Evolutionary conservation across 169 alveolate species (phyloP), one percentile per base, ranked within the genome.

Genomic region (Eimeria acervulina): DNA sequence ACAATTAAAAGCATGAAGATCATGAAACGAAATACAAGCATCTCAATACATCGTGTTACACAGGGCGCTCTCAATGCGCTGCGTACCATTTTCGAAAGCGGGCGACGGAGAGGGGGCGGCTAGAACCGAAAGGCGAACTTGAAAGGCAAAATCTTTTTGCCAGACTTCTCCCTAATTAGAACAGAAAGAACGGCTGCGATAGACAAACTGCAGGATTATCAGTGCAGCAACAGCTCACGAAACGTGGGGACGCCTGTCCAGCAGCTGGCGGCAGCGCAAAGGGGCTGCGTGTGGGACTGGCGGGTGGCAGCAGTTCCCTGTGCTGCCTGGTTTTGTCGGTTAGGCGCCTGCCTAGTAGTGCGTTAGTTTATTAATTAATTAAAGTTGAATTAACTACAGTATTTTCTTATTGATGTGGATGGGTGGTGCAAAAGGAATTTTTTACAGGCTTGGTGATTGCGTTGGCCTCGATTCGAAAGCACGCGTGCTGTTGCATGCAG

Each of bases 11-110:
- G 13, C 28, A 83, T 7, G 31, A 83, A 51, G 91, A 83, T n/a
- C 91, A 44, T 47, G 21, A 44, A 78, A 78, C 13, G 17, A n/a
- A 1, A 36, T 19, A 23, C 33, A 78, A 13, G 88, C 88, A 44
- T 26, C 66, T 74, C 91, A 19, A 51, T 31, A 21, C 74, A 10
- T 7, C 72, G 91, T 44, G 91, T 28, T 51, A 33, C 63, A 55
- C 12, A 19, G 40, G 51, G 28, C 74, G 74, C 91, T 51, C 47
- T 51, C 28, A 4, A 70, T 78, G 59, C 89, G 80, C 93, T n/a
- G 93, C 93, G 61, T 85, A 85, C 93, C 93, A 85, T 85, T 85
- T 85, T 85, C 93, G 93, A 21, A 61, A 85, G 88, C 80, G 42
- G 40, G 55, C 42, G 61, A 85, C 59, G 93, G 40, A 59, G 81